These are phyloP conservation scores for Exophiala calicioides DNA, from an alignment of 2,329 filamentous ascomycete species.

Conservation along the genomic window DNA sequence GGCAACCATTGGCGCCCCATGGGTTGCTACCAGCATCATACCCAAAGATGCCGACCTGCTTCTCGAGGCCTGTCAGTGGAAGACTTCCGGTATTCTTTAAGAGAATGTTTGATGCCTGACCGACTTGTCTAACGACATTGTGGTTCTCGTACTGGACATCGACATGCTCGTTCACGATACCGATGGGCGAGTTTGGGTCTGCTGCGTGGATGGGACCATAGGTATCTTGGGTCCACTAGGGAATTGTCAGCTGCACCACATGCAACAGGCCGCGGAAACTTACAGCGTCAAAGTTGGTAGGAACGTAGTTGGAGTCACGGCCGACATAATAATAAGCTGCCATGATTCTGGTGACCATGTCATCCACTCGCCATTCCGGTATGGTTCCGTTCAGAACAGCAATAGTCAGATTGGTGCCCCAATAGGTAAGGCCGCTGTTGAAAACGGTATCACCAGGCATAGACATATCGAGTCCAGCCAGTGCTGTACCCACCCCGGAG, in stretches of 20 bases:
- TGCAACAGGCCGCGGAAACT: background rate
- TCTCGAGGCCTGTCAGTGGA: constrained; percentile 73
- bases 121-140: constrained; percentile 71
- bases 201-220: constrained; percentile 69
- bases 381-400: constrained; percentile 87
- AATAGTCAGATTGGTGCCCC: constrained; percentile 84
- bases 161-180: constrained; percentile 71
- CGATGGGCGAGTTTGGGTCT: constrained; percentile 27
- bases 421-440: constrained; percentile 70
- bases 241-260: constrained; percentile 5
- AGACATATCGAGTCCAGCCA: constrained; percentile 75
- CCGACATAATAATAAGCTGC: constrained; percentile 66
- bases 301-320: constrained; percentile 47
- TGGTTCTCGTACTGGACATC: constrained; percentile 79
- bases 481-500: constrained; percentile 64
- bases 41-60: constrained; percentile 74
- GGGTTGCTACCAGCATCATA: constrained; percentile 77
- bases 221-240: constrained; percentile 74
- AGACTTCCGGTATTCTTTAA: constrained; percentile 80
- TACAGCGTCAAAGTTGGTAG: constrained; percentile 71
- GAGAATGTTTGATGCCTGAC: constrained; percentile 78
- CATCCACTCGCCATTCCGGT: constrained; percentile 82
- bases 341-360: constrained; percentile 84
- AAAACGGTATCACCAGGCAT: constrained; percentile 84
- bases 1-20: constrained; percentile 76